Percentiles rank a stretch among this genome's conserved stretches.
phyloP scores from a whole-genome alignment of 352 stramenopile genomes.

The Thalassiosira exigua region DNA sequence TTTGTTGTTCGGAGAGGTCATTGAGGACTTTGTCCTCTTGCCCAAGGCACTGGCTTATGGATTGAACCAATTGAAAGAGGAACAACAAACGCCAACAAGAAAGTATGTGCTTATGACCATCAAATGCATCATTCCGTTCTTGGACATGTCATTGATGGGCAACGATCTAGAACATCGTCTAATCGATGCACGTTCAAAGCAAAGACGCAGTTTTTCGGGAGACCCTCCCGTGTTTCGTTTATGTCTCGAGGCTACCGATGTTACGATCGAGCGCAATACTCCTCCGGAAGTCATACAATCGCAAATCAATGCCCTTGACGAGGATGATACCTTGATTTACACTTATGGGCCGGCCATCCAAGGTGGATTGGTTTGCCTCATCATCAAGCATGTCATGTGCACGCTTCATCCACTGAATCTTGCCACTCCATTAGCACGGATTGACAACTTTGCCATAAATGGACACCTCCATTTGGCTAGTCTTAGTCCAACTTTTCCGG shows the following conservation, averaged over 20 bases:
- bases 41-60: conserved; percentile 57
- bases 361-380: conserved; percentile 43
- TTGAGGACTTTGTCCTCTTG: conserved; percentile 60
- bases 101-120: conserved; percentile 66
- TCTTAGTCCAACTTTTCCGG: conserved; percentile 50
- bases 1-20: conserved; percentile 57
- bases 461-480: conserved; percentile 52
- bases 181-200: not conserved
- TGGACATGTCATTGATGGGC: conserved; percentile 56
- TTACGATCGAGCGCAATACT: conserved; percentile 55
- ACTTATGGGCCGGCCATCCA: conserved; percentile 53
- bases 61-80: conserved; percentile 47
- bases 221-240: conserved; percentile 38
- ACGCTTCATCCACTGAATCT: conserved; percentile 58
- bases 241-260: conserved; percentile 46
- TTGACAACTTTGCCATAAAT: conserved; percentile 51
- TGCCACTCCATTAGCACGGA: conserved; percentile 42
- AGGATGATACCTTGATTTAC: conserved; percentile 46
- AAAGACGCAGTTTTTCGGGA: conserved; percentile 10
- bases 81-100: conserved; percentile 20
- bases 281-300: conserved; percentile 47
- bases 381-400: conserved; percentile 43
- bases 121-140: conserved; percentile 47
- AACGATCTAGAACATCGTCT: conserved; percentile 6
- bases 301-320: conserved; percentile 55